Conservation (phyloP, 2,329 filamentous ascomycete genomes). For the Annulohypoxylon truncatum region DNA sequence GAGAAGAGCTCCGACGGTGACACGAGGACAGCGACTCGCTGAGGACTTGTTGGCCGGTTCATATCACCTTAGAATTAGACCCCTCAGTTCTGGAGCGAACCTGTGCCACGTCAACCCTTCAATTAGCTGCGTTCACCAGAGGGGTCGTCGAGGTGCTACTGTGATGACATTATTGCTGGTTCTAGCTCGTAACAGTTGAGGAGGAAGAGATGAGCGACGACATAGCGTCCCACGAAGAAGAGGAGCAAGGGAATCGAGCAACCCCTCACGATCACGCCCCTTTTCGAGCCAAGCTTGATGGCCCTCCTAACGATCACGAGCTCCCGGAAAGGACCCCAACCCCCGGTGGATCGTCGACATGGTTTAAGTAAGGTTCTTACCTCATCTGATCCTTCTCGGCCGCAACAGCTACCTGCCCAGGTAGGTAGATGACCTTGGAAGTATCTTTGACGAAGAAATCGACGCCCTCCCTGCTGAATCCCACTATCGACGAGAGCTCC, state of each 20-base stretch:
- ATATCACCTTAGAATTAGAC: conserved; percentile 14
- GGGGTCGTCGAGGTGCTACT: conserved; percentile 19
- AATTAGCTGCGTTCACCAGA: conserved; percentile 4
- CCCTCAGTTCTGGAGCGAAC: conserved; percentile 17
- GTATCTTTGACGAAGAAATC: not conserved
- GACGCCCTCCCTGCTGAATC: not conserved
- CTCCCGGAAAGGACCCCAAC: not conserved
- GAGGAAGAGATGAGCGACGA: conserved; percentile 12
- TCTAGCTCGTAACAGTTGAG: conserved; percentile 16
- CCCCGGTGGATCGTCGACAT: conserved; percentile 1
- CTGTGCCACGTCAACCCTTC: conserved; percentile 22
- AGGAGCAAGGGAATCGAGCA: not conserved
- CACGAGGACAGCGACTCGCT: conserved; percentile 18
- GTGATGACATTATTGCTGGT: conserved; percentile 21
- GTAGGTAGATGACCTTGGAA: not conserved
- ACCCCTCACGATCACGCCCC: conserved; percentile 11
- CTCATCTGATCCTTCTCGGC: conserved; percentile 4
- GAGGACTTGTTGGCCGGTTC: conserved; percentile 15
- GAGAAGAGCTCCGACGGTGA: conserved; percentile 32
- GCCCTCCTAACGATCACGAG: conserved; percentile 1
- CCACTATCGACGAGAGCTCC: conserved; percentile 16
- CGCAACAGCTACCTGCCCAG: conserved; percentile 2
- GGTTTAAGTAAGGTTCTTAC: not conserved
- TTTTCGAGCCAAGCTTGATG: conserved; percentile 10
- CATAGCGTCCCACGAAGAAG: conserved; percentile 20